Base-by-base conservation (phyloP, 2,329 filamentous ascomycete species). In the Neoarthrinium moseri region DNA sequence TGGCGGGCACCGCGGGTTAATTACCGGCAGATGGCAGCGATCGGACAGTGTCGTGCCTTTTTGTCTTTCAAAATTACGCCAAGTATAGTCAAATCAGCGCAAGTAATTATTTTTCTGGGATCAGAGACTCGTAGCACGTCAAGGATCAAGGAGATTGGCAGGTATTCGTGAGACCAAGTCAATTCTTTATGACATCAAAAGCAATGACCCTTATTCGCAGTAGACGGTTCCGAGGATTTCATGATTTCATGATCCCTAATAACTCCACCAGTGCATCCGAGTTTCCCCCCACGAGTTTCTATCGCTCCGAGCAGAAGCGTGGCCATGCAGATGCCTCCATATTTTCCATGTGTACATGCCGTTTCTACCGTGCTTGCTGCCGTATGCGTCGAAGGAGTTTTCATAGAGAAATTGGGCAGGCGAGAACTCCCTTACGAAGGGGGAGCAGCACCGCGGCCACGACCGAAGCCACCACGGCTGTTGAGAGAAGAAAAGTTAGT, bases 381-480 rank as follows among this genome's bases (percentile, higher is more conserved):
- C 56, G 58, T 60, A 57, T 59, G 56, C 51, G 52, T 62, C 54
- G 47, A 61, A 61, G 56, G 60, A 60, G 58, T 54, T 57, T 52
- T 60, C 51, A 66, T 64, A 70, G 62, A 70, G 62, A 68, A 68
- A 13, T 40, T 27, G 64, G 68, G 65, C 61, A 53, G 55, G 66
- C n/a, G n/a, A n/a, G 65, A 63, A 63, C 58, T 67, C 59, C 61
- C 67, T 78, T 80, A 83, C 66, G 81, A 84, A 60, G 82, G 75
- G 68, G 87, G 83, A 74, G 87, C 80, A 66, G 75, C 83, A 67
- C 86, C 86, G 79, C 89, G 87, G 73, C 89, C 90, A 84, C 90
- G 89, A 70, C 90, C 91, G 71, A 87, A 87, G 67, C 88, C 89
- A 79, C 88, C 87, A 81, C 88, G 89, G 87, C 83, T 85, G n/a